Percentiles rank a stretch among this genome's conserved stretches.
Conservation (phyloP, 495 filamentous ascomycete species). For the Trichoderma orchidacearum region DNA sequence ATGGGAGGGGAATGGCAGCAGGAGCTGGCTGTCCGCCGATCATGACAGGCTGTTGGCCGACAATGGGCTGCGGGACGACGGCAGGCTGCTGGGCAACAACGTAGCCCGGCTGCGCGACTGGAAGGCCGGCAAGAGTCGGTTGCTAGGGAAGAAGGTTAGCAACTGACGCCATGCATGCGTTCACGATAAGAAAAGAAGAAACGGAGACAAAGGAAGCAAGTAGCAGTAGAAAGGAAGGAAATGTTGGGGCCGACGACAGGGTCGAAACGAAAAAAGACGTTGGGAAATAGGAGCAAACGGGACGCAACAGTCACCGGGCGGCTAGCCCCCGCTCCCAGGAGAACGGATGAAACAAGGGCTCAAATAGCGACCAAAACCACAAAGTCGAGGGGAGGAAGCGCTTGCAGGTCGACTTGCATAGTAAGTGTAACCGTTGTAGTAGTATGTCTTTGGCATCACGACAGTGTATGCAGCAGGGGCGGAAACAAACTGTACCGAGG, state of each 20-base stretch:
- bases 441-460: slow-evolving; percentile 5
- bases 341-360: neutral
- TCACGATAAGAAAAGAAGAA: neutral
- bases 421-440: slow-evolving; percentile 5
- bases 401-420: slow-evolving; percentile 2
- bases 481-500: slow-evolving; percentile 6
- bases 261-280: too few species aligned
- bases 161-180: neutral
- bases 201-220: neutral
- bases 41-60: slow-evolving; percentile 9
- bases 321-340: too few species aligned
- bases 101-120: neutral
- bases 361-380: neutral
- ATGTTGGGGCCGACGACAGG: too few species aligned
- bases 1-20: neutral
- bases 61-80: slow-evolving; percentile 4
- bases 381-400: too few species aligned
- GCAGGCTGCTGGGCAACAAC: slow-evolving; percentile 3
- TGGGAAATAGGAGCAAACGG: too few species aligned
- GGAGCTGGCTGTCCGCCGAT: slow-evolving; percentile 5
- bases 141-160: slow-evolving; percentile 10
- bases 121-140: neutral
- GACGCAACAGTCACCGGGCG: too few species aligned
- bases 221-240: neutral
- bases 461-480: neutral